Percentiles rank a stretch among this genome's conserved stretches.
Evolutionary conservation across 768 basidiomycete species (phyloP).

Genomic region (Cyclocybe cylindracea): DNA sequence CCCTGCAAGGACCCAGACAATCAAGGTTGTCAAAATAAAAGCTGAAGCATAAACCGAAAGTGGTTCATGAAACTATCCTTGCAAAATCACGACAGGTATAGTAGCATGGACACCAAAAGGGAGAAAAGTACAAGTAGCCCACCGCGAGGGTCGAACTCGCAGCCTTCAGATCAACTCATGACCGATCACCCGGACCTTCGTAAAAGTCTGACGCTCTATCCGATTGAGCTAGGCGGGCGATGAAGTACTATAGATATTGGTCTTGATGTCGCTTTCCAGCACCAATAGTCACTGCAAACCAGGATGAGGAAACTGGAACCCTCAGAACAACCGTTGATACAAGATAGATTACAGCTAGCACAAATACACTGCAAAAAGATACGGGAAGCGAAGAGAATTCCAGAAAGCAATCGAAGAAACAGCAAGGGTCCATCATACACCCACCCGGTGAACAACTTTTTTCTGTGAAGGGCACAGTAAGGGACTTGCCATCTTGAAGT

Average conservation of each 20-base stretch:
- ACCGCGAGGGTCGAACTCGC: constrained; percentile 87
- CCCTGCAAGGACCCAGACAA: no score
- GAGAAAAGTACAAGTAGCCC: constrained; percentile 46
- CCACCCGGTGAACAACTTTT: constrained; percentile 44
- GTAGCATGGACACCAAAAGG: no score
- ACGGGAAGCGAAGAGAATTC: neutral
- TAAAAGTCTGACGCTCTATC: constrained; percentile 58
- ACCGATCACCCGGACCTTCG: constrained; percentile 22
- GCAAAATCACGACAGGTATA: no score
- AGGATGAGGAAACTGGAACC: no score
- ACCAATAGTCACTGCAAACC: no score
- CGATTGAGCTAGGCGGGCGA: constrained; percentile 57
- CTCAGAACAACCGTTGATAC: no score
- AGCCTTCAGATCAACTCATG: constrained; percentile 65
- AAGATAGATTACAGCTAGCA: neutral
- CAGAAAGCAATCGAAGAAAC: neutral
- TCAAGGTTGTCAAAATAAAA: no score
- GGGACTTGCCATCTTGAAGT: constrained; percentile 4
- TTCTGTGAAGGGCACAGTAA: constrained; percentile 29
- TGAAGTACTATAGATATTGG: constrained; percentile 32
- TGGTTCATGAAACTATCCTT: no score
- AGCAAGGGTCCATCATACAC: constrained; percentile 5
- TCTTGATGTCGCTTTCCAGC: no score
- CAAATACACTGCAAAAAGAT: constrained; percentile 17
- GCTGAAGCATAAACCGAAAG: no score